Evolutionary conservation across 192 early-diverging fungal genomes (phyloP), one percentile per base, ranked within the genome.

Genomic region (Dissophora ornata): DNA sequence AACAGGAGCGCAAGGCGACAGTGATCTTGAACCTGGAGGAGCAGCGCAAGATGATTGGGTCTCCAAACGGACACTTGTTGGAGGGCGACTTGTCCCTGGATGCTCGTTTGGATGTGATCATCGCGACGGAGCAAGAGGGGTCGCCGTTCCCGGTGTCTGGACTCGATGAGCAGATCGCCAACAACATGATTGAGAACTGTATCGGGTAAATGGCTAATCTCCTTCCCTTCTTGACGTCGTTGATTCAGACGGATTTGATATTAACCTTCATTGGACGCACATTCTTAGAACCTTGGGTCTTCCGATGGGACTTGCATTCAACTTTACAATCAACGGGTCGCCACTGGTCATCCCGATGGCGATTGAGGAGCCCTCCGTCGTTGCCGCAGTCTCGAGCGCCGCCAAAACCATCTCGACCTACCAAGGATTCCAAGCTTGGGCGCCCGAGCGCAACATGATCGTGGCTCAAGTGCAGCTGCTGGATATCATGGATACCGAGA

Each of bases 151-250:
- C 90, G 2, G 77, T 93, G 18, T 60, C 81, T 57, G 86, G 86
- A 1, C 82, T 93, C 16, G 87, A 90, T 50, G 86, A 89, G 49
- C 57, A 86, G 40, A 82, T 89, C 25, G 91, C 91, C 10, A 84
- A 93, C 70, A 89, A 92, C 60, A 93, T 93, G 91, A 87, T 93
- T 30, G 91, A 93, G 70, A 91, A 91, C 74, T 91, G 89, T 58
- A 80, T 91, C 15, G 90, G 90, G 83, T 89, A 45, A 45, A 45
- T 13, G 21, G 24, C 45, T 0, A 22, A 16, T 41, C 30, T 26
- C 12, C 15, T 34, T 46, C 4, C n/a, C 1, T 16, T 29, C 18
- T 45, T 45, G 4, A 45, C 4, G 18, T 45, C 12, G 4, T 45
- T 4, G 9, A n/a, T n/a, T 6, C 6, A n/a, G 4, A n/a, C 44